Percentiles rank a stretch among this genome's conserved stretches.
phyloP scores from a whole-genome alignment of 352 stramenopile genomes.

The Pythium vanterpoolii region DNA sequence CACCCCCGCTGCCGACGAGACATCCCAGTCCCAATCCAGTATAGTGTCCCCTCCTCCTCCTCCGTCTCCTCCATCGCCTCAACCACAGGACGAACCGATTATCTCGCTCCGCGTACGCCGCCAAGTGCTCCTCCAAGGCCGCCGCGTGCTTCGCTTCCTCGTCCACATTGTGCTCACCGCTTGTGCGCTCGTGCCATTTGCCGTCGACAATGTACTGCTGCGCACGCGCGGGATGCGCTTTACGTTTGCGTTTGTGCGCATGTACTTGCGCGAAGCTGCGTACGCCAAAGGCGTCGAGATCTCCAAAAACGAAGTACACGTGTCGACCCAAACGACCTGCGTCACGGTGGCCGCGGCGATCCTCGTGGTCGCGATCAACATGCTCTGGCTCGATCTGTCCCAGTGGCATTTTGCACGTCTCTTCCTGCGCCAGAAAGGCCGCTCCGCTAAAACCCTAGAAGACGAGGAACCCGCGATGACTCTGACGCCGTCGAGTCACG shows the following conservation, averaged over 20 bases:
- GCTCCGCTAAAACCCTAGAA: too few species aligned
- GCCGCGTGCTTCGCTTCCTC: slow-evolving; percentile 34
- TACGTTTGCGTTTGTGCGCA: slow-evolving; percentile 18
- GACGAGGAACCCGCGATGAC: too few species aligned
- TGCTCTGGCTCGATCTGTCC: neutral
- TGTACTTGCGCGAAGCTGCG: slow-evolving; percentile 15
- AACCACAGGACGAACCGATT: slow-evolving; percentile 6
- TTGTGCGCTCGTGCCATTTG: slow-evolving; percentile 15
- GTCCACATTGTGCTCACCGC: slow-evolving; percentile 20
- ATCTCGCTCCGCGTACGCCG: slow-evolving; percentile 3
- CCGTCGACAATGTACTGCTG: slow-evolving; percentile 16
- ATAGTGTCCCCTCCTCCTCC: too few species aligned
- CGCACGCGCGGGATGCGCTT: slow-evolving; percentile 20
- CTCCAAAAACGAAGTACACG: slow-evolving; percentile 4
- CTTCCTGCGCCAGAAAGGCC: neutral
- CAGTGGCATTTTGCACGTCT: neutral
- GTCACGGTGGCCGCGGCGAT: neutral
- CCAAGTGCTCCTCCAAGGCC: neutral
- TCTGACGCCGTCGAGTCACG: neutral
- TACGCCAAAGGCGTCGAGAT: neutral
- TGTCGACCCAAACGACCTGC: neutral
- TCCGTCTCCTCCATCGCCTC: too few species aligned
- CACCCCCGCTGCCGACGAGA: neutral
- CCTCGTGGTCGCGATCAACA: neutral
- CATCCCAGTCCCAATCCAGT: too few species aligned